These are phyloP conservation scores for Maudiozyma bulderi DNA, from an alignment of 805 yeast species.

Conservation along the genomic window DNA sequence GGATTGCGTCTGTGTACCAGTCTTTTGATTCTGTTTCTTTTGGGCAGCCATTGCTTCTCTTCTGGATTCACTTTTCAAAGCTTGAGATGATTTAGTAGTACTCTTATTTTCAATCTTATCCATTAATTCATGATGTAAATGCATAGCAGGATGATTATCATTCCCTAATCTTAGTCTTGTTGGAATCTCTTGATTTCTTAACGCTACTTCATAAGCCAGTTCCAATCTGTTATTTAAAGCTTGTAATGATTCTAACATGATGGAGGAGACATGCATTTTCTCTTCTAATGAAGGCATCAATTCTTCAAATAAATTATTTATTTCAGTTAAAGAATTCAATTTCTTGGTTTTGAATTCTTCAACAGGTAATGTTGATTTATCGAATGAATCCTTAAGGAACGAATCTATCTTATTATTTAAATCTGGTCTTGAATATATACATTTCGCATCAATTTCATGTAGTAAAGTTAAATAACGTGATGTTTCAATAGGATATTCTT, in stretches of 20 bases:
- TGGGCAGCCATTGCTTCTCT: conserved; percentile 90
- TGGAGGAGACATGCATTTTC: conserved; percentile 93
- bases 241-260: conserved; percentile 69
- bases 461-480: conserved; percentile 77
- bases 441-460: conserved; percentile 92
- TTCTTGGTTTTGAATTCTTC: conserved; percentile 10
- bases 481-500: conserved; percentile 78
- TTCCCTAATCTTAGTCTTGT: conserved; percentile 69
- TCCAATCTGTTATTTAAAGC: conserved; percentile 66
- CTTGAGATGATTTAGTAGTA: conserved; percentile 46
- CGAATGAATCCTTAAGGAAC: conserved; percentile 9
- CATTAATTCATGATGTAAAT: conserved; percentile 30
- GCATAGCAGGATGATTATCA: conserved; percentile 83
- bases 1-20: background rate
- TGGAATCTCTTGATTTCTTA: conserved; percentile 68
- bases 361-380: background rate
- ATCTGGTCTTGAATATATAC: conserved; percentile 63
- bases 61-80: conserved; percentile 73
- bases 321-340: conserved; percentile 22
- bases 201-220: conserved; percentile 67
- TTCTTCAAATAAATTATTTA: conserved; percentile 43
- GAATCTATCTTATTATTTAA: conserved; percentile 35
- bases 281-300: conserved; percentile 90
- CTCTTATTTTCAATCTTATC: conserved; percentile 21
- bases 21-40: conserved; percentile 24